These are phyloP conservation scores for Diophrys appendiculata DNA, from an alignment of 73 alveolate genomes.

Conservation along the genomic window DNA sequence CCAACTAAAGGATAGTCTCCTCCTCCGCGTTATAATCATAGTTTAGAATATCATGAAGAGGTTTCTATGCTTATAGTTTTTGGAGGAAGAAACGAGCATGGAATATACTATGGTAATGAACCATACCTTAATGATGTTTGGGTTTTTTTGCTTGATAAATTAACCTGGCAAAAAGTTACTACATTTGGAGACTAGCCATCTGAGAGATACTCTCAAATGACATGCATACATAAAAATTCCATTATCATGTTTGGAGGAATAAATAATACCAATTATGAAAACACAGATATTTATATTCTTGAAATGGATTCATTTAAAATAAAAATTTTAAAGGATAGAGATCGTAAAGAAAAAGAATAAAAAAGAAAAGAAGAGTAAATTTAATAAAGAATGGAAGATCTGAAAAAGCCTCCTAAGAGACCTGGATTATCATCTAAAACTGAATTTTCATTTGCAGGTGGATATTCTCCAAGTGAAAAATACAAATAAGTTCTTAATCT, in stretches of 20 bases:
- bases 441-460: no score
- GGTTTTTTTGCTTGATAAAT: conserved; percentile 31
- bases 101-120: not conserved
- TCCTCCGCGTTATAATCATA: conserved; percentile 47
- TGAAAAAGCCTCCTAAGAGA: not conserved
- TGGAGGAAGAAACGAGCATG: conserved; percentile 62
- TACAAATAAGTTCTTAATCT: no score
- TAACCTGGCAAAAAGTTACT: conserved; percentile 22
- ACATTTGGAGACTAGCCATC: conserved; percentile 21
- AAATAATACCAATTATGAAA: not conserved
- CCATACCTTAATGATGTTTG: conserved; percentile 46
- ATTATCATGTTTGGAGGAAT: conserved; percentile 2
- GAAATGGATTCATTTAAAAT: not conserved
- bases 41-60: conserved; percentile 38
- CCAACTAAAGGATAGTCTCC: conserved; percentile 37
- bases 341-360: not conserved
- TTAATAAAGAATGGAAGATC: not conserved
- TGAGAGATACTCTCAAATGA: conserved; percentile 19
- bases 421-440: no score
- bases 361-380: not conserved
- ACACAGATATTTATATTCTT: not conserved
- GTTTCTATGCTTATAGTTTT: conserved; percentile 45
- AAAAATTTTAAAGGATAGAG: not conserved
- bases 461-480: no score
- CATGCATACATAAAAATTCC: not conserved